Evolutionary conservation across 202 grass and related monocot species (phyloP).

Genomic region (Zoysia matrella): DNA sequence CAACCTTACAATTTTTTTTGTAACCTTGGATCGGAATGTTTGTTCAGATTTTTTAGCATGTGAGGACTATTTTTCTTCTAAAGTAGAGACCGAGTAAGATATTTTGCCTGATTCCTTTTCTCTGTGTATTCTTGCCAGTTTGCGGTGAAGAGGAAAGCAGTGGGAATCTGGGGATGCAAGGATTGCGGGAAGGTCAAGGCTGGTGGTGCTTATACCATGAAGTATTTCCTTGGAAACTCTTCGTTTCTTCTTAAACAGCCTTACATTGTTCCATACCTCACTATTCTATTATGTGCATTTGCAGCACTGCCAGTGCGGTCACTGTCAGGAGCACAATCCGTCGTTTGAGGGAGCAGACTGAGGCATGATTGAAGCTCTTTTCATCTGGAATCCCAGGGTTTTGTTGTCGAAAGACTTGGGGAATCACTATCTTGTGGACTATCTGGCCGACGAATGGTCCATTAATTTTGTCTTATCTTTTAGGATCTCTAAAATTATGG

Average conservation of each 20-base stretch:
- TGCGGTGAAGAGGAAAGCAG: constrained; percentile 59
- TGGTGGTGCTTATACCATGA: too few species aligned
- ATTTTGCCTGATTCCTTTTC: background rate
- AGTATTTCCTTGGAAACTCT: constrained; percentile 40
- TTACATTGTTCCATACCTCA: background rate
- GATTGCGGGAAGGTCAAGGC: too few species aligned
- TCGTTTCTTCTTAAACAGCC: background rate
- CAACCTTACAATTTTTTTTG: background rate
- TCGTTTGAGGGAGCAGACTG: constrained; percentile 93
- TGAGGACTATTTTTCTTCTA: background rate
- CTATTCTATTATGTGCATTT: constrained; percentile 14
- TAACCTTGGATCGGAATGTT: background rate
- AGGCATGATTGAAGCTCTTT: constrained; percentile 50
- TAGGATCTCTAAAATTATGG: background rate
- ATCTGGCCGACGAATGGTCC: background rate
- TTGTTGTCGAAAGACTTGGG: background rate
- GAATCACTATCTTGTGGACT: background rate
- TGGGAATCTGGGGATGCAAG: too few species aligned
- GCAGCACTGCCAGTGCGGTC: constrained; percentile 69
- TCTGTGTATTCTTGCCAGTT: background rate
- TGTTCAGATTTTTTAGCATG: background rate
- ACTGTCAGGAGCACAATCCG: constrained; percentile 69
- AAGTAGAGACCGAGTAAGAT: background rate
- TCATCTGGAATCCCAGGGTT: background rate
- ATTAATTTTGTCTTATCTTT: background rate